A percentile compares a stretch with the other conserved stretches of the same genome.
phyloP scores from a whole-genome alignment of 73 alveolate genomes.

The Paramecium tetraurelia region DNA sequence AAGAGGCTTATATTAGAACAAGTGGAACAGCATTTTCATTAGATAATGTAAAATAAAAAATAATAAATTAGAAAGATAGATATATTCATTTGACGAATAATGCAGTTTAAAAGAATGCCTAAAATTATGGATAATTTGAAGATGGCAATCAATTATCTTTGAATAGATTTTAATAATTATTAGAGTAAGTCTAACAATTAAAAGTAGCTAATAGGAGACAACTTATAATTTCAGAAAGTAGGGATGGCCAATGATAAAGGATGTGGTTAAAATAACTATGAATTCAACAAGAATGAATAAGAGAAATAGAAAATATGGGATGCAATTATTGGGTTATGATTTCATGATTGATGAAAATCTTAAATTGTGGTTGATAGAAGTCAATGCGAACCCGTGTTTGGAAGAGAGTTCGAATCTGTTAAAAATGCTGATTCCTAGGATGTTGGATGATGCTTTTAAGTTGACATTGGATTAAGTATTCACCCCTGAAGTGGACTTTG shows the following conservation, averaged over 20 bases:
- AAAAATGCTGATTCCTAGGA: slow-evolving; percentile 78
- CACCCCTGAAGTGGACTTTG: slow-evolving; percentile 29
- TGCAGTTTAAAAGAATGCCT: slow-evolving; percentile 87
- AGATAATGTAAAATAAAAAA: slow-evolving; percentile 56
- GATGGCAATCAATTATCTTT: slow-evolving; percentile 92
- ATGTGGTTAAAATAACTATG: slow-evolving; percentile 69
- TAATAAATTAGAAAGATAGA: slow-evolving; percentile 61
- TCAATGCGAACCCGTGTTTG: slow-evolving; percentile 96
- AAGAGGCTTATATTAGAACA: slow-evolving; percentile 91
- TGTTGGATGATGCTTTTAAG: slow-evolving; percentile 90
- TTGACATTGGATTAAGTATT: slow-evolving; percentile 73
- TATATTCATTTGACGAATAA: slow-evolving; percentile 92
- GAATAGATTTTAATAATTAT: slow-evolving; percentile 68
- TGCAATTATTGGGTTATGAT: slow-evolving; percentile 97
- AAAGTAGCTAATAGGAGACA: slow-evolving; percentile 47
- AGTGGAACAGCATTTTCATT: slow-evolving; percentile 73
- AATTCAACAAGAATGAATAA: slow-evolving; percentile 78
- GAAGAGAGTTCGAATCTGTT: slow-evolving; percentile 85
- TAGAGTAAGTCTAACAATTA: slow-evolving; percentile 47
- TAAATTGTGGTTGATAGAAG: slow-evolving; percentile 91
- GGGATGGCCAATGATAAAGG: slow-evolving; percentile 70
- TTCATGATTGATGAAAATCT: slow-evolving; percentile 92
- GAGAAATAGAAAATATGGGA: slow-evolving; percentile 76
- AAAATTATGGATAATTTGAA: slow-evolving; percentile 87
- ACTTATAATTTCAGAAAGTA: slow-evolving; percentile 62